Base-by-base conservation (phyloP, 805 yeast genomes). In the Saccharomyces eubayanus region DNA sequence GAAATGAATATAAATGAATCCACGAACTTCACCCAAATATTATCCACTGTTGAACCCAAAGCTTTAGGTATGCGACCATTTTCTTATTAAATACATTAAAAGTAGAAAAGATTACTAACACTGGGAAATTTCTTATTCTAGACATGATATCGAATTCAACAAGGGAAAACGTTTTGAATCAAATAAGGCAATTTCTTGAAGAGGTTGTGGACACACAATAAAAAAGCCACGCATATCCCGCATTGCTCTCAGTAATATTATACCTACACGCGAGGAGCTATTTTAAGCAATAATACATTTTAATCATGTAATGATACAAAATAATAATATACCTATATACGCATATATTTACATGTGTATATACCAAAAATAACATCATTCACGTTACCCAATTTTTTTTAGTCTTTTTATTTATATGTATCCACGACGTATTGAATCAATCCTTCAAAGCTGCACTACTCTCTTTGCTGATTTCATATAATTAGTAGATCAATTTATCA, bases 91-190 rank as follows among this genome's bases (percentile, higher is more conserved):
- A 21, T n/a, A 28, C 11, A 31, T 28, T 31, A 28, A 16, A 8
- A 14, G 30, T 6, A 8, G 2, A 20, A 10, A 31, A 16, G 1
- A 30, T 16, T 28, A 51, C 41, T 45, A 47, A 50, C 46, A 16
- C 20, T 28, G n/a, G n/a, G n/a, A 21, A 30, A 28, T 30, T 14
- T 48, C 30, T 16, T 31, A 16, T 36, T 31, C 9, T 50, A 63
- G 79, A 71, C 1, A 72, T 83, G 78, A 89, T 89, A 1, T 89
- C 95, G 0, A 81, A 77, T 8, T 72, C 74, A 4, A 84, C 89
- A 11, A 84, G 80, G 63, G 72, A 77, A 5, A 87, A 81, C 31
- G 74, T 84, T 6, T 66, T 88, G 57, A 72, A 73, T 29, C 79
- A 79, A 66, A 82, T 89, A 46, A 76, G 75, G 66, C 76, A 72